These are phyloP conservation scores for Hypoxylon sp. DNA, from an alignment of 2,329 filamentous ascomycete species.

Conservation along the genomic window DNA sequence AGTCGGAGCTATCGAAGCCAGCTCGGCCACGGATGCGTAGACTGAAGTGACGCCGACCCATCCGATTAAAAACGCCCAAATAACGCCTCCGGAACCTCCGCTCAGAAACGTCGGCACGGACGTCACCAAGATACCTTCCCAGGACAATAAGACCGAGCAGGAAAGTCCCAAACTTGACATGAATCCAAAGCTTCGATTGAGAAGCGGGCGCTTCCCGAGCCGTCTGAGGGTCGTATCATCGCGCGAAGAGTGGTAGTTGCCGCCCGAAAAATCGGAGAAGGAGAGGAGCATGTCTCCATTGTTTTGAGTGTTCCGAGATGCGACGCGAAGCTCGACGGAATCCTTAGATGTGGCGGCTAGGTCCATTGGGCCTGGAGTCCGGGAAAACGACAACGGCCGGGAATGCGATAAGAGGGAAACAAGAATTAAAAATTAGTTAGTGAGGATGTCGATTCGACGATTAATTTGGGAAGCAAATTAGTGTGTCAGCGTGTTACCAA, in stretches of 20 bases:
- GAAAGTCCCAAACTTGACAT: slow-evolving; percentile 46
- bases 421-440: not conserved
- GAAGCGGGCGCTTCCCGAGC: slow-evolving; percentile 41
- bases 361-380: slow-evolving; percentile 12
- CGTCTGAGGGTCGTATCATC: slow-evolving; percentile 29
- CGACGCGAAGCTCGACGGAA: slow-evolving; percentile 32
- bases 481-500: slow-evolving; percentile 21
- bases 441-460: slow-evolving; percentile 4
- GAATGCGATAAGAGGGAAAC: not conserved
- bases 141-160: slow-evolving; percentile 53
- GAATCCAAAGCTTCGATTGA: slow-evolving; percentile 44
- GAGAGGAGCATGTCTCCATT: slow-evolving; percentile 12
- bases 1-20: slow-evolving; percentile 46
- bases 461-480: slow-evolving; percentile 18
- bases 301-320: not conserved
- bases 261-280: slow-evolving; percentile 21
- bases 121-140: slow-evolving; percentile 64
- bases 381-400: not conserved
- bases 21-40: slow-evolving; percentile 50
- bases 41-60: slow-evolving; percentile 63
- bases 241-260: slow-evolving; percentile 3
- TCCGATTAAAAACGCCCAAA: slow-evolving; percentile 66
- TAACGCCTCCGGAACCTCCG: slow-evolving; percentile 66
- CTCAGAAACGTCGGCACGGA: slow-evolving; percentile 60
- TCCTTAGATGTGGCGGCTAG: slow-evolving; percentile 16